Evolutionary conservation across 441 rosid genomes (phyloP).

Genomic region (Pelargonium exstipulatum): DNA sequence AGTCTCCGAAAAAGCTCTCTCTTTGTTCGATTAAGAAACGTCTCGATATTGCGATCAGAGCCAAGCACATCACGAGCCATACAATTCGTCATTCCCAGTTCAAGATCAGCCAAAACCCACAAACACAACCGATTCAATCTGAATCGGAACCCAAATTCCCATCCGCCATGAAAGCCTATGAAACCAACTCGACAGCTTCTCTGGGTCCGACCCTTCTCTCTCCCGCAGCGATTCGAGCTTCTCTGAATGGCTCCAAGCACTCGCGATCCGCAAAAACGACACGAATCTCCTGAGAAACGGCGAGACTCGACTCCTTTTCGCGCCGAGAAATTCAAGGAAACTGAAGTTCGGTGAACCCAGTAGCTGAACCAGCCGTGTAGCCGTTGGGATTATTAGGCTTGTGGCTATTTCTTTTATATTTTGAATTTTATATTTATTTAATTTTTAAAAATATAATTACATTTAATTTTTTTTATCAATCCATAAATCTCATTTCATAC

Average conservation of each 20-base stretch:
- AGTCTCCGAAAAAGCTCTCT: not conserved
- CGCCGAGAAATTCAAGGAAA: constrained; percentile 9
- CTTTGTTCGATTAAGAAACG: not conserved
- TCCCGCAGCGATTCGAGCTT: constrained; percentile 10
- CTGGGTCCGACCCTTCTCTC: not conserved
- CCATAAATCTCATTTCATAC: too few relatives aligned
- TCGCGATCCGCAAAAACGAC: constrained; percentile 14
- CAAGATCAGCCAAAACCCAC: constrained; percentile 6
- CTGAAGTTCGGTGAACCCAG: constrained; percentile 7
- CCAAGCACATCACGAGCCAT: constrained; percentile 18
- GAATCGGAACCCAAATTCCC: not conserved
- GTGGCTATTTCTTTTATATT: too few relatives aligned
- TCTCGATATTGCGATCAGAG: constrained; percentile 2
- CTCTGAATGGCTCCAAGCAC: constrained; percentile 18
- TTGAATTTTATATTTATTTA: too few relatives aligned
- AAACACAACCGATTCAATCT: not conserved
- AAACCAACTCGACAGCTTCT: constrained; percentile 15
- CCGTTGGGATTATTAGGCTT: too few relatives aligned
- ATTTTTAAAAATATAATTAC: too few relatives aligned
- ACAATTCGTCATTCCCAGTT: constrained; percentile 11
- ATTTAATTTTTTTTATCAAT: too few relatives aligned
- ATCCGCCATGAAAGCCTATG: constrained; percentile 6
- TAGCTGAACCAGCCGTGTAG: too few relatives aligned
- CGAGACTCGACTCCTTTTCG: constrained; percentile 19
- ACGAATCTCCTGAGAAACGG: constrained; percentile 12